These are phyloP conservation scores for Blastobotrys aristatus DNA, from an alignment of 1,139 yeast species.

Conservation along the genomic window DNA sequence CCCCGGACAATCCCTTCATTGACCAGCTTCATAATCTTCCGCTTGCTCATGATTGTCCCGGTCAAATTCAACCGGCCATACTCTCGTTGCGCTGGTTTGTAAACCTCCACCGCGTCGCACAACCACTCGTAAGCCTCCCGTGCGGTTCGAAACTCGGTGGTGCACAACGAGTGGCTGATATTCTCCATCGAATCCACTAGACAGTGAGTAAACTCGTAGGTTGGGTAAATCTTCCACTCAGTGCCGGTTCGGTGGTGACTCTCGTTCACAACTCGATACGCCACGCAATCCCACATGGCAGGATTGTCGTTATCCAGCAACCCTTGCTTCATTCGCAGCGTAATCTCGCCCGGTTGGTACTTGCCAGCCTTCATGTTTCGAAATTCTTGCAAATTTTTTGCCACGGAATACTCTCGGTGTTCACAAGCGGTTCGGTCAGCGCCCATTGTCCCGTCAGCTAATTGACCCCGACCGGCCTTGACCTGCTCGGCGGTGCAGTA, in stretches of 20 bases:
- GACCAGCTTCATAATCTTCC: conserved; percentile 92
- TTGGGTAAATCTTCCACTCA: conserved; percentile 97
- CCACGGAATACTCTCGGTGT: conserved; percentile 65
- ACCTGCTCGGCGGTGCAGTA: conserved; percentile 92
- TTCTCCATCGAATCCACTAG: conserved; percentile 96
- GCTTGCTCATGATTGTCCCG: conserved; percentile 90
- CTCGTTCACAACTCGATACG: conserved; percentile 91
- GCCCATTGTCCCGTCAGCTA: conserved; percentile 87
- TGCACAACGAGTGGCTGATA: conserved; percentile 90
- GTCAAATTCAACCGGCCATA: conserved; percentile 94
- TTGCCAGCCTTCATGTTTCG: conserved; percentile 88
- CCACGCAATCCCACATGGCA: conserved; percentile 99
- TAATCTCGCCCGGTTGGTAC: conserved; percentile 86
- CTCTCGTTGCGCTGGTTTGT: conserved; percentile 98
- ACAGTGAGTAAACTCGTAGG: conserved; percentile 98
- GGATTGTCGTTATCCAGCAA: conserved; percentile 88
- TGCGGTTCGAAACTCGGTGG: conserved; percentile 87
- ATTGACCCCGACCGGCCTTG: conserved; percentile 82
- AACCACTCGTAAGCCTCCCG: conserved; percentile 98
- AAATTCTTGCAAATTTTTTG: conserved; percentile 73
- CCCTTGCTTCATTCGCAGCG: conserved; percentile 95
- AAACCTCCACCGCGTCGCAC: conserved; percentile 90
- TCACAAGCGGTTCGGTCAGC: conserved; percentile 83
- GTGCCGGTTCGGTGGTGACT: conserved; percentile 95
- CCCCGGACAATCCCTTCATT: conserved; percentile 78